A percentile compares a stretch with the other conserved stretches of the same genome.
Conservation (phyloP, 2,329 filamentous ascomycete genomes). For the Colletotrichum sp. region DNA sequence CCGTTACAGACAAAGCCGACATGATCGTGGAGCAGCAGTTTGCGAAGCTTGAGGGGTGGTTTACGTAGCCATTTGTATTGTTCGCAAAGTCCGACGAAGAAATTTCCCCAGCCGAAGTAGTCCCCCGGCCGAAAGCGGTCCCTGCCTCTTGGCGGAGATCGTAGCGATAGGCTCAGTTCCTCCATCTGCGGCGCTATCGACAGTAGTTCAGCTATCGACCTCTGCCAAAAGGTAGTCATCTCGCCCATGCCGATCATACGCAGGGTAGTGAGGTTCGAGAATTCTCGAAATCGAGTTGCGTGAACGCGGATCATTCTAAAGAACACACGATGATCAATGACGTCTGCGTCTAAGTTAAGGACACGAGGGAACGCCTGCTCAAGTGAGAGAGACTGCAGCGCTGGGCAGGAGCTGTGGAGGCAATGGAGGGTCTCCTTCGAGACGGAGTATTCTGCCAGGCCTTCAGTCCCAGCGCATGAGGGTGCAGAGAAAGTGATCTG, state of each 20-base stretch:
- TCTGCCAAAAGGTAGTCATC: no score
- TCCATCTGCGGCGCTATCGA: rapidly evolving
- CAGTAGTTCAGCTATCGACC: neutral
- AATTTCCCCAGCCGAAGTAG: no score
- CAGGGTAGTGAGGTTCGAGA: neutral
- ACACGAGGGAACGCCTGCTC: neutral
- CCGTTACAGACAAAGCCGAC: rapidly evolving
- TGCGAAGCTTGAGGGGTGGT: neutral
- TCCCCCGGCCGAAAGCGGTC: no score
- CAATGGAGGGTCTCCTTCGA: neutral
- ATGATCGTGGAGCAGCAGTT: rapidly evolving
- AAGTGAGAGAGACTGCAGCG: neutral
- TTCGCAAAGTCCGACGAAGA: no score
- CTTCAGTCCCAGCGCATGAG: rapidly evolving
- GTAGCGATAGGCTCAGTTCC: neutral
- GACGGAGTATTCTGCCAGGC: rapidly evolving
- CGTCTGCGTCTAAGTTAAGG: no score
- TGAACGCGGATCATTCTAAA: no score
- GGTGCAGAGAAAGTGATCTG: neutral
- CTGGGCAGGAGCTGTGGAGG: neutral
- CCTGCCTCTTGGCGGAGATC: no score
- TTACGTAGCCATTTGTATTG: no score
- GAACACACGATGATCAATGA: rapidly evolving
- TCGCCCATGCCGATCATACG: neutral
- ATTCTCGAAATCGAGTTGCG: neutral